Percentiles rank a stretch among this genome's conserved stretches.
Evolutionary conservation across 768 basidiomycete genomes (phyloP).

Genomic region (Naganishia vaughanmartiniae): DNA sequence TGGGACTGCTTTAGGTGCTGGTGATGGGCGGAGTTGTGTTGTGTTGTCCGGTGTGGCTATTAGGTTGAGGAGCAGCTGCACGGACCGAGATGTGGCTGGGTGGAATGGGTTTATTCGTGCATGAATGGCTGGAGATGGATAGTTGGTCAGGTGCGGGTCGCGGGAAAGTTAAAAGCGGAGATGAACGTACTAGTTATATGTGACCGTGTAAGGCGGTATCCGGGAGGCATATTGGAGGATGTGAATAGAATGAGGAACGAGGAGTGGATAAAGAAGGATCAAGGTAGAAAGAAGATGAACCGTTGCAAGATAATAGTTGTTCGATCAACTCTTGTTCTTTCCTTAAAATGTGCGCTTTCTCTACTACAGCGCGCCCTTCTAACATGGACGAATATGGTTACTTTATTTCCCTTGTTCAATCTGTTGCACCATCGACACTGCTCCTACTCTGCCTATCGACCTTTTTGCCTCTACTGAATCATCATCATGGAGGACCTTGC

Average conservation of each 20-base stretch:
- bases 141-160: not conserved
- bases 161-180: not conserved
- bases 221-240: slow-evolving; percentile 7
- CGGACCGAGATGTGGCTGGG: slow-evolving; percentile 27
- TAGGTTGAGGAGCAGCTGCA: slow-evolving; percentile 31
- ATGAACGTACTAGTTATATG: slow-evolving; percentile 32
- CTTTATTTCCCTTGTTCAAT: too few species aligned
- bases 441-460: too few species aligned
- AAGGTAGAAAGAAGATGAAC: slow-evolving; percentile 2
- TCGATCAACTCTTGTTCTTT: not conserved
- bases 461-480: not conserved
- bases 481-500: not conserved
- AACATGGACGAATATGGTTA: not conserved
- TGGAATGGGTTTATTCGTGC: slow-evolving; percentile 34
- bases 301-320: not conserved
- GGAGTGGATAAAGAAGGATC: not conserved
- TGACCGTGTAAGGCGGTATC: slow-evolving; percentile 27
- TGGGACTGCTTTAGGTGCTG: slow-evolving; percentile 18
- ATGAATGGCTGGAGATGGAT: slow-evolving; percentile 19
- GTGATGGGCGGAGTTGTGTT: slow-evolving; percentile 11
- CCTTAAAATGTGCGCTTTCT: not conserved
- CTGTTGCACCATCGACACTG: too few species aligned
- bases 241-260: not conserved
- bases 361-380: not conserved
- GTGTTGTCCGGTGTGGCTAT: slow-evolving; percentile 26